Conservation (phyloP, 768 basidiomycete genomes). For the Albatrellus ellisii region DNA sequence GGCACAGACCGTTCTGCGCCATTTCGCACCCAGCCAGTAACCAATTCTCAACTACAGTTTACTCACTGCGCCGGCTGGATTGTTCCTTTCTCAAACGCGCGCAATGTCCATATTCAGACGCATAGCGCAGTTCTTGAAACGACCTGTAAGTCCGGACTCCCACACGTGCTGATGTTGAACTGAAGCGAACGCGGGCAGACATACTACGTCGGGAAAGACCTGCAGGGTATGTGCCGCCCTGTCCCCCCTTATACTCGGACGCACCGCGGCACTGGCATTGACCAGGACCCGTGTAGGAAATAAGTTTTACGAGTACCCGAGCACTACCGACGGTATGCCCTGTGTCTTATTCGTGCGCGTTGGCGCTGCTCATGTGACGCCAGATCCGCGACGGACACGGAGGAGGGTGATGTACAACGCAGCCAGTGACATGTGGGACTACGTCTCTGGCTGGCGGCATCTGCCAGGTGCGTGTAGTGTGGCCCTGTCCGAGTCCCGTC, state of each 20-base stretch:
- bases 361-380: background rate
- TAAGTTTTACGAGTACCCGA: conserved; percentile 12
- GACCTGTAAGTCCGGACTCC: conserved; percentile 3
- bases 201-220: conserved; percentile 8
- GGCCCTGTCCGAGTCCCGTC: background rate
- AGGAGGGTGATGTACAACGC: conserved; percentile 8
- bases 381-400: conserved; percentile 7
- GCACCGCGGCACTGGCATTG: background rate
- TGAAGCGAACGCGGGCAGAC: conserved; percentile 1
- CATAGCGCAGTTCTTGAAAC: background rate
- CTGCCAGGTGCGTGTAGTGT: conserved; percentile 10
- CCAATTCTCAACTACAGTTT: background rate
- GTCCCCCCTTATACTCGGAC: background rate
- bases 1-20: background rate
- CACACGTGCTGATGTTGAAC: background rate
- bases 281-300: conserved; percentile 4
- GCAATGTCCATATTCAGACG: conserved; percentile 2
- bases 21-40: no score
- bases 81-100: background rate
- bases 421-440: conserved; percentile 11
- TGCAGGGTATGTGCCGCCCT: conserved; percentile 5
- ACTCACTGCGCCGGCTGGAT: background rate
- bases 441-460: conserved; percentile 8
- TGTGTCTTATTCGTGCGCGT: background rate
- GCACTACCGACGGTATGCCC: conserved; percentile 4